phyloP scores from a whole-genome alignment of 1,284 basidiomycete genomes.

The Apiotrichum gracile region DNA sequence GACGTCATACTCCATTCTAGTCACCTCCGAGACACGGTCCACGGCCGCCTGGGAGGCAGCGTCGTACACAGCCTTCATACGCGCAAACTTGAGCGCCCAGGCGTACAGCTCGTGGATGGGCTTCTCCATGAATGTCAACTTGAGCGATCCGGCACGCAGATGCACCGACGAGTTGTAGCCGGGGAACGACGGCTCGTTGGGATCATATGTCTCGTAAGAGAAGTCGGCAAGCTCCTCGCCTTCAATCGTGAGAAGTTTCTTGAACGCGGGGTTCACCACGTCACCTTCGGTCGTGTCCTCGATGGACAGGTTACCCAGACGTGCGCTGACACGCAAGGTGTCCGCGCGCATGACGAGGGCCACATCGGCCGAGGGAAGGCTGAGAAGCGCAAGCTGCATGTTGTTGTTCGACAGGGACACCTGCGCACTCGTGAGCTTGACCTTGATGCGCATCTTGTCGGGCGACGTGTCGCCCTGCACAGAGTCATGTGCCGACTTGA shows the following conservation, averaged over 20 bases:
- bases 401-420: slow-evolving; percentile 79
- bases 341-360: slow-evolving; percentile 68
- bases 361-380: slow-evolving; percentile 86
- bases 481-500: not conserved
- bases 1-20: slow-evolving; percentile 83
- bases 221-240: slow-evolving; percentile 94
- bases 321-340: slow-evolving; percentile 73
- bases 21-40: slow-evolving; percentile 79
- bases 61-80: slow-evolving; percentile 89
- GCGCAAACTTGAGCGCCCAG: slow-evolving; percentile 82
- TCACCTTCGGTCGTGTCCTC: slow-evolving; percentile 68
- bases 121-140: slow-evolving; percentile 80
- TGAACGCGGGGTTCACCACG: slow-evolving; percentile 61
- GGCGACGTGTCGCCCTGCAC: slow-evolving; percentile 6
- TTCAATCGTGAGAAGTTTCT: slow-evolving; percentile 87
- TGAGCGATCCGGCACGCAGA: slow-evolving; percentile 84
- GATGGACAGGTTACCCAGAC: slow-evolving; percentile 78
- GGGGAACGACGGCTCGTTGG: slow-evolving; percentile 55
- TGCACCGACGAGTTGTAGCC: slow-evolving; percentile 83
- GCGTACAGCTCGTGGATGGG: slow-evolving; percentile 79
- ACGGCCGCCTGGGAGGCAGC: slow-evolving; percentile 86
- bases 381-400: slow-evolving; percentile 72
- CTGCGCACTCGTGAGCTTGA: slow-evolving; percentile 86
- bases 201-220: slow-evolving; percentile 86
- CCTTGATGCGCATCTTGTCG: slow-evolving; percentile 72